Base-by-base conservation (phyloP, 768 basidiomycete genomes). In the Epithele typhae region DNA sequence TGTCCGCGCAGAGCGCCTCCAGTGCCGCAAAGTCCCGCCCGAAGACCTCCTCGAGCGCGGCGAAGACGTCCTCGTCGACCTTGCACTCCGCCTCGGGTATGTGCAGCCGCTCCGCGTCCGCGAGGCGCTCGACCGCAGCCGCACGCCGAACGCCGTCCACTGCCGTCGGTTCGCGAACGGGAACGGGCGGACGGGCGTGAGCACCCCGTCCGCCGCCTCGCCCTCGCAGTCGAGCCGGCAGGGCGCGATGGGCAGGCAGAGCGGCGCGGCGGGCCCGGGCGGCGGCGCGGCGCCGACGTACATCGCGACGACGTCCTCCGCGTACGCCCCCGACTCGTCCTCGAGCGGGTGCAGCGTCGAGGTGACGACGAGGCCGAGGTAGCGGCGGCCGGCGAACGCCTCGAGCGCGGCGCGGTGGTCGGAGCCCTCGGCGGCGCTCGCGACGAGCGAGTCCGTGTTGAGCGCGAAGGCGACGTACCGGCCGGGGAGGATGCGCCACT, bases 121-220 rank as follows among this genome's bases (percentile, higher is more conserved):
- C n/a, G n/a, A n/a, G n/a, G n/a, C n/a, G n/a, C n/a, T n/a, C n/a
- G n/a, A n/a, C n/a, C n/a, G n/a, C n/a, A n/a, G n/a, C n/a, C n/a
- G n/a, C n/a, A 25, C 19, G 34, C 48, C 62, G 24, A 53, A 52
- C 23, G 59, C 53, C 25, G 59, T 62, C 61, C 56, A 64, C 30
- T 57, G 59, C 23, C 46, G 22, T 24, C 33, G 23, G 48, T 56
- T 54, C 8, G 37, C 37, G 43, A 37, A 54, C 18, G 64, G 64
- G 49, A 63, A 61, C 30, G 61, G 42, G 27, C 46, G 41, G 15
- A 53, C n/a, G n/a, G n/a, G n/a, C n/a, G n/a, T n/a, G 25, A 30
- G 27, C 8, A 30, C 22, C 14, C 25, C 43, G 27, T 43, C 27
- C 14, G 40, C 37, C 12, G 24, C 30, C 5, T 4, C 17, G 8